These are phyloP conservation scores for Ampelocalamus luodianensis DNA, from an alignment of 176 grass and related monocot species.

Conservation along the genomic window DNA sequence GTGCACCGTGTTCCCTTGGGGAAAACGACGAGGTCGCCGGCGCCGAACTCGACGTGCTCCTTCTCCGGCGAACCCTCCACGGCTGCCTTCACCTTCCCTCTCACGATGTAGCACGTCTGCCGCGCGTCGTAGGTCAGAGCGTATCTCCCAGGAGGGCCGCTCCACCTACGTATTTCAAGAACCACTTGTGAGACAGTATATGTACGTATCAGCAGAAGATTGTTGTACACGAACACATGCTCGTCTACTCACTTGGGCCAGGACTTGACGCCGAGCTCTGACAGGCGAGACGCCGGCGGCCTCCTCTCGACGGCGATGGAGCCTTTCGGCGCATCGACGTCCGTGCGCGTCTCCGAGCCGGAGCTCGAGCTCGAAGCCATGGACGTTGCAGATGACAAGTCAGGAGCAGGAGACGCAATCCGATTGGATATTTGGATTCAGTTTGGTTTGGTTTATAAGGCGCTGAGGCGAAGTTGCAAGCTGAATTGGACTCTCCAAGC, in stretches of 20 bases:
- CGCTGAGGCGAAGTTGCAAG: constrained; percentile 9
- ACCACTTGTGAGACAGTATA: background rate
- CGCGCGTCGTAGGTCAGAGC: constrained; percentile 61
- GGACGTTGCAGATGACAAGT: background rate
- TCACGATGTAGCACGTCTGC: constrained; percentile 77
- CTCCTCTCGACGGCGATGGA: constrained; percentile 34
- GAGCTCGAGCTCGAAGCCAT: constrained; percentile 35
- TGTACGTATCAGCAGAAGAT: background rate
- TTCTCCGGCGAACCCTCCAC: constrained; percentile 53
- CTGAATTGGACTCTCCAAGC: constrained; percentile 27
- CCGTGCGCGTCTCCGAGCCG: background rate
- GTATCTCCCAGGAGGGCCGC: constrained; percentile 62
- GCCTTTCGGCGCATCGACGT: background rate
- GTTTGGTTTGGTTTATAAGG: background rate
- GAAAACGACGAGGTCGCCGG: constrained; percentile 69
- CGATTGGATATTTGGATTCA: background rate
- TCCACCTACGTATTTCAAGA: constrained; percentile 48
- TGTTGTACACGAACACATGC: background rate
- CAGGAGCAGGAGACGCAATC: background rate
- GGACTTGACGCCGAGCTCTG: constrained; percentile 46
- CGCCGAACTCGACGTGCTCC: constrained; percentile 42
- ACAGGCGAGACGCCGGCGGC: constrained; percentile 21
- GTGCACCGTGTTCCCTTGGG: constrained; percentile 60
- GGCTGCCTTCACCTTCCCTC: constrained; percentile 56
- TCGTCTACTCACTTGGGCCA: constrained; percentile 44